phyloP scores from a whole-genome alignment of 2,329 filamentous ascomycete genomes.

The Botrytis tulipae region DNA sequence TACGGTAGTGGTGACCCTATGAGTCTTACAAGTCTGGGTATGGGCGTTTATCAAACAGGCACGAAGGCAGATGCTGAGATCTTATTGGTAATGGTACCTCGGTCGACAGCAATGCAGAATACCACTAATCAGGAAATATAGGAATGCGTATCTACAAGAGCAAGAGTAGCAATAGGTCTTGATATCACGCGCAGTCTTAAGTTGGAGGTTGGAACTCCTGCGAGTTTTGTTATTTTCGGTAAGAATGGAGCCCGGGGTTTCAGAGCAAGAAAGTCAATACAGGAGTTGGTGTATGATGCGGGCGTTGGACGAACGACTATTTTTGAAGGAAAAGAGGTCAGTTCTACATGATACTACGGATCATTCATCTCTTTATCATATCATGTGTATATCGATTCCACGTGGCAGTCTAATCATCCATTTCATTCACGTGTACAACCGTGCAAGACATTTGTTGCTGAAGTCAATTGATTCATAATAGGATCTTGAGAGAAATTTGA shows the following conservation, averaged over 20 bases:
- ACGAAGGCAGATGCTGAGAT: slow-evolving; percentile 57
- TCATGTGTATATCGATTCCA: slow-evolving; percentile 2
- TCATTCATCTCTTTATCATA: not conserved
- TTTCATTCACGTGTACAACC: slow-evolving; percentile 10
- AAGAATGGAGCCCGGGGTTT: slow-evolving; percentile 25
- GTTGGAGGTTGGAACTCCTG: slow-evolving; percentile 31
- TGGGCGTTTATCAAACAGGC: slow-evolving; percentile 67
- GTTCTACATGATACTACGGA: not conserved
- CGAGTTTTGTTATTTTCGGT: slow-evolving; percentile 36
- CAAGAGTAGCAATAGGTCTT: slow-evolving; percentile 36
- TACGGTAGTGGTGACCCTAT: slow-evolving; percentile 67
- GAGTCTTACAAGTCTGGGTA: slow-evolving; percentile 58
- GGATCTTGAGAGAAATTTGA: not conserved
- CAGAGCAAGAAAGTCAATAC: slow-evolving; percentile 32
- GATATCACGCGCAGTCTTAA: slow-evolving; percentile 22
- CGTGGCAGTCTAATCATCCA: slow-evolving; percentile 12
- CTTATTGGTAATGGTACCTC: slow-evolving; percentile 50
- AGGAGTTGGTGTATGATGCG: slow-evolving; percentile 37
- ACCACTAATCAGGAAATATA: slow-evolving; percentile 23
- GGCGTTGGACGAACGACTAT: slow-evolving; percentile 32
- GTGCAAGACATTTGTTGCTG: slow-evolving; percentile 4
- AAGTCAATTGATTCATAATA: not conserved
- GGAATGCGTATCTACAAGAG: slow-evolving; percentile 38
- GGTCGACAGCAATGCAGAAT: not conserved
- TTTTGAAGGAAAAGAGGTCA: slow-evolving; percentile 27